Conservation (phyloP, 305 asterid genomes). For the Fraxinus paxiana region DNA sequence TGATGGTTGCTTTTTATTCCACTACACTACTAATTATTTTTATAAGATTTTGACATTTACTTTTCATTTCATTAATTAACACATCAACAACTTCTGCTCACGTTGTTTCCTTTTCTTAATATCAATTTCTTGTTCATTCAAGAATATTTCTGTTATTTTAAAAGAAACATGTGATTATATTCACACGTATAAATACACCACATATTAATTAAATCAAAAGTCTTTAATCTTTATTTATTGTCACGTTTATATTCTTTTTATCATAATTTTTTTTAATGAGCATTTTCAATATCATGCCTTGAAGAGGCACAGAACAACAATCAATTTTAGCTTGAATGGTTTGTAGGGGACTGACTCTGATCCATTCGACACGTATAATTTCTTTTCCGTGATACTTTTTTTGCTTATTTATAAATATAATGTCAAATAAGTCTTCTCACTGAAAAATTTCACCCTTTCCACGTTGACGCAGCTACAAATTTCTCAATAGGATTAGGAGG, state of each 20-base stretch:
- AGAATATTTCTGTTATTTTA: not conserved
- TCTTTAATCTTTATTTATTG: not conserved
- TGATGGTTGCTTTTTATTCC: not conserved
- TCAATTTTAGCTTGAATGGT: too few relatives aligned
- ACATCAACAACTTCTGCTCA: not conserved
- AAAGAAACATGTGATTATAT: not conserved
- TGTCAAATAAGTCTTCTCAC: too few relatives aligned
- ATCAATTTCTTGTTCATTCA: not conserved
- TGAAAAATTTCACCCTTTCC: not conserved
- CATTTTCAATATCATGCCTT: too few relatives aligned
- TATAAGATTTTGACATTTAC: not conserved
- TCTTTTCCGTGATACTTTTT: too few relatives aligned
- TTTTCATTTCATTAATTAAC: not conserved
- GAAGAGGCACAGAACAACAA: too few relatives aligned
- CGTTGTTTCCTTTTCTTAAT: not conserved
- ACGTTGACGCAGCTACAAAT: not conserved
- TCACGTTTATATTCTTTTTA: too few relatives aligned
- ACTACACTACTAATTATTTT: not conserved
- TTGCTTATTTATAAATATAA: too few relatives aligned
- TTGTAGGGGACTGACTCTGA: too few relatives aligned
- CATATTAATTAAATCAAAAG: too few relatives aligned
- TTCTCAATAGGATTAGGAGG: not conserved
- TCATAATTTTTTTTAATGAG: too few relatives aligned
- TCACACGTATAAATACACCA: not conserved
- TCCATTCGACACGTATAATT: too few relatives aligned